These are phyloP conservation scores for Cercospora sojina DNA, from an alignment of 2,329 filamentous ascomycete genomes.

Conservation along the genomic window DNA sequence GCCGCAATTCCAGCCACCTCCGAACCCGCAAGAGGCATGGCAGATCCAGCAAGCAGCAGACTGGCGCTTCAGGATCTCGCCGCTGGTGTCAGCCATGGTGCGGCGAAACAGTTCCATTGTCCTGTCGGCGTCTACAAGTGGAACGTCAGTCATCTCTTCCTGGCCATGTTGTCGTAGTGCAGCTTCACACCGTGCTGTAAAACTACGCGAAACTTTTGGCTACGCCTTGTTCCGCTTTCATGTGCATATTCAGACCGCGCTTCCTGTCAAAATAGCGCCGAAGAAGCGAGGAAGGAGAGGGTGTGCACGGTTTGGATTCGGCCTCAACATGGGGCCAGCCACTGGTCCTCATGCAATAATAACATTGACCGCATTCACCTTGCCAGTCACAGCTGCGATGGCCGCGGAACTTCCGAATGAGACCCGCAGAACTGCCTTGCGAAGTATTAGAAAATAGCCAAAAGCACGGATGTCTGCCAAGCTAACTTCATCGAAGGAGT, in stretches of 20 bases:
- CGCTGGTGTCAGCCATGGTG: not conserved
- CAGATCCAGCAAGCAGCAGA: slow-evolving; percentile 11
- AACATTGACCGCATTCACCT: not conserved
- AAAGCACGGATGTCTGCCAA: not conserved
- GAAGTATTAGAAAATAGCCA: not conserved
- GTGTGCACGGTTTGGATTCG: not conserved
- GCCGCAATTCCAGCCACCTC: slow-evolving; percentile 1
- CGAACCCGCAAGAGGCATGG: slow-evolving; percentile 7
- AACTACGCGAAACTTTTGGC: not conserved
- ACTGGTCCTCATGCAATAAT: not conserved
- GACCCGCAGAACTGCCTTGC: not conserved
- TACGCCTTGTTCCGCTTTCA: not conserved
- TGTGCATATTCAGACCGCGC: not conserved
- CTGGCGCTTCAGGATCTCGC: slow-evolving; percentile 3
- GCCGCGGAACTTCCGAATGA: not conserved
- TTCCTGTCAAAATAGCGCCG: not conserved
- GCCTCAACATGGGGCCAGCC: not conserved
- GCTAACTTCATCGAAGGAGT: not conserved
- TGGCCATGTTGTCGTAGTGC: no score
- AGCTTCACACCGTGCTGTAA: not conserved
- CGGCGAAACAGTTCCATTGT: not conserved
- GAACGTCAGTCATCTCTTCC: not conserved
- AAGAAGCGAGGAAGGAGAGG: not conserved
- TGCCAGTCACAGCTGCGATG: not conserved
- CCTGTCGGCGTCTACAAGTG: not conserved